phyloP scores from a whole-genome alignment of 768 basidiomycete species.

The Lactarius psammicola region DNA sequence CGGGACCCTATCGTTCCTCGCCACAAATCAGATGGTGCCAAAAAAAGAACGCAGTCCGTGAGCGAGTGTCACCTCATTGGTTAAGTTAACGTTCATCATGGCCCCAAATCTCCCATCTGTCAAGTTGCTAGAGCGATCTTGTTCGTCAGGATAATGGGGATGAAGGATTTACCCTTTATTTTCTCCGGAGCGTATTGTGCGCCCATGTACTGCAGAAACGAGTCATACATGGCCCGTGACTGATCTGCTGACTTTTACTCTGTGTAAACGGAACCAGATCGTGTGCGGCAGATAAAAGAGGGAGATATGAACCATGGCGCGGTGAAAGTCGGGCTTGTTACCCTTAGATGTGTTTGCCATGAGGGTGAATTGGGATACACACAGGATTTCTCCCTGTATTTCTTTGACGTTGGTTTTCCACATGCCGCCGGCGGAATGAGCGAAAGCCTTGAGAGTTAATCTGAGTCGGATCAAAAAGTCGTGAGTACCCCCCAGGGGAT shows the following conservation, averaged over 20 bases:
- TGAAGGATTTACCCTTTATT: slow-evolving; percentile 62
- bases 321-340: slow-evolving; percentile 89
- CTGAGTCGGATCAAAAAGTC: slow-evolving; percentile 39
- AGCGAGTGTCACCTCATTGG: slow-evolving; percentile 68
- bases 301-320: slow-evolving; percentile 67
- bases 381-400: slow-evolving; percentile 85
- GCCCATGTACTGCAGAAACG: slow-evolving; percentile 68
- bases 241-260: slow-evolving; percentile 55
- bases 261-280: slow-evolving; percentile 1
- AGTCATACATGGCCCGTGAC: slow-evolving; percentile 66
- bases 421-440: slow-evolving; percentile 58
- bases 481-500: slow-evolving; percentile 4
- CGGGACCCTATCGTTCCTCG: slow-evolving; percentile 58
- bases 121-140: slow-evolving; percentile 22
- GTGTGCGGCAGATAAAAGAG: not conserved
- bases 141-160: slow-evolving; percentile 6
- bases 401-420: slow-evolving; percentile 92
- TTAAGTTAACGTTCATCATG: slow-evolving; percentile 90
- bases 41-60: not conserved
- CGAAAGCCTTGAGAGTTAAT: slow-evolving; percentile 71
- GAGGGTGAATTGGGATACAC: slow-evolving; percentile 93
- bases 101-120: slow-evolving; percentile 92
- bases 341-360: slow-evolving; percentile 86
- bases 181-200: slow-evolving; percentile 67
- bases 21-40: slow-evolving; percentile 21